Base-by-base conservation (phyloP, 2,329 filamentous ascomycete genomes). In the Aspergillus sp. region DNA sequence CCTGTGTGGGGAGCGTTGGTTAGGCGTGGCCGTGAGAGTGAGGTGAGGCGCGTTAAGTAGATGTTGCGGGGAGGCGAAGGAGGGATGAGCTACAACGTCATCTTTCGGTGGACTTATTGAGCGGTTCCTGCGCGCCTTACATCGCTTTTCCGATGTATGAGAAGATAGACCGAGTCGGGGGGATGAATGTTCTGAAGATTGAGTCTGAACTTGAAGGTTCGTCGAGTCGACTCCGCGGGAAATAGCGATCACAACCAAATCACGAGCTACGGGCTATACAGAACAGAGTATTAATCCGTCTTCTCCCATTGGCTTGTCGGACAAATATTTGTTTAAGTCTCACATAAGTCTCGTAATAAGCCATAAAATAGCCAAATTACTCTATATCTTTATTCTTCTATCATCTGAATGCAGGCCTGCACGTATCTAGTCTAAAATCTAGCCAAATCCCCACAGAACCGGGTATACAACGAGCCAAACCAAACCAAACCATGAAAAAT, bases 1-100 rank as follows among this genome's bases (percentile, higher is more conserved):
- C 67, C 70, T 71, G 66, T 35, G 39, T 6, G 45, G n/a, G 21
- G 25, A 19, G n/a, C 3, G 15, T 41, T 45, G 6, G 23, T 48
- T 52, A 48, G 25, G 40, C 27, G 50, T 40, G 47, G 46, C n/a
- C 9, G 17, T 5, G 35, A 37, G 12, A 4, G 14, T n/a, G 35
- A 37, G 35, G 35, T 11, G 27, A 31, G 27, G 27, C 27, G 27
- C 9, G 27, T 11, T 11, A 31, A 31, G 27, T 31, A 31, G 27
- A 31, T 31, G 27, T 31, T 35, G 51, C 27, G 41, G 46, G 47
- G 44, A 51, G 43, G 39, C 52, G 31, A 55, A n/a, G 44, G 23
- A 21, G 31, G 15, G 27, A 33, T 31, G 27, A 27, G 27, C 19
- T 33, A 45, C 54, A 59, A 47, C 53, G 57, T 59, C 57, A 59